Conservation (phyloP, 176 grass and related monocot species). For the Olyra latifolia region DNA sequence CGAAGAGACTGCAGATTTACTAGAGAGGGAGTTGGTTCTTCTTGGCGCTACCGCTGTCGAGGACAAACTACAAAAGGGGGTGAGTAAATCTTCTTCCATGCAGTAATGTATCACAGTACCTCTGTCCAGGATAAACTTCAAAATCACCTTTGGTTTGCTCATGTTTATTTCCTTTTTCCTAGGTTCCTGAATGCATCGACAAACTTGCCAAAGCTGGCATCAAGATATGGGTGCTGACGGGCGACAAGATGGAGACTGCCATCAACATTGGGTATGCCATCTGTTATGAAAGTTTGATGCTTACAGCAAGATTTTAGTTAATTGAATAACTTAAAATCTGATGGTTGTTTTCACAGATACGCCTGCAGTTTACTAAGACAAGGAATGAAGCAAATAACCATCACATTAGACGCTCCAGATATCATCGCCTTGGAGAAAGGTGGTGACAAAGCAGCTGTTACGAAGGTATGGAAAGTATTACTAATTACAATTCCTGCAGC, state of each 20-base stretch:
- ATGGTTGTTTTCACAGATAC: slow-evolving; percentile 52
- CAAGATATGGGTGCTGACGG: slow-evolving; percentile 96
- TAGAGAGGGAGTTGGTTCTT: slow-evolving; percentile 77
- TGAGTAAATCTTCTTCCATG: slow-evolving; percentile 34
- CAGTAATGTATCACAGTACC: background rate
- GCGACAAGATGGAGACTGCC: slow-evolving; percentile 97
- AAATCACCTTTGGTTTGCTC: slow-evolving; percentile 9
- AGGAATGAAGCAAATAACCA: slow-evolving; percentile 93
- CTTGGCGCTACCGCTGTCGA: slow-evolving; percentile 93
- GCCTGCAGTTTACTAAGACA: slow-evolving; percentile 89
- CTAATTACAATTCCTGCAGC: background rate
- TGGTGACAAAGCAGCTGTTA: slow-evolving; percentile 48
- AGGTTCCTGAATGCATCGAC: slow-evolving; percentile 97
- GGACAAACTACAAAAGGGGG: slow-evolving; percentile 88
- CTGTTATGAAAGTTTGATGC: background rate
- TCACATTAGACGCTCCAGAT: slow-evolving; percentile 69
- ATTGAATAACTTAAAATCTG: background rate
- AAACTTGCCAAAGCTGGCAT: slow-evolving; percentile 98
- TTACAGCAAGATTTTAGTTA: background rate
- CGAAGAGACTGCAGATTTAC: slow-evolving; percentile 58
- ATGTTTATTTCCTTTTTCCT: background rate
- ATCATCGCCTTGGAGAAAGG: slow-evolving; percentile 70
- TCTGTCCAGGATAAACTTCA: background rate
- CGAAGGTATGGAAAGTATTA: slow-evolving; percentile 45
- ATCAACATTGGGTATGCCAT: slow-evolving; percentile 81